Base-by-base conservation (phyloP, 768 basidiomycete genomes). In the Mrakia gelida region DNA sequence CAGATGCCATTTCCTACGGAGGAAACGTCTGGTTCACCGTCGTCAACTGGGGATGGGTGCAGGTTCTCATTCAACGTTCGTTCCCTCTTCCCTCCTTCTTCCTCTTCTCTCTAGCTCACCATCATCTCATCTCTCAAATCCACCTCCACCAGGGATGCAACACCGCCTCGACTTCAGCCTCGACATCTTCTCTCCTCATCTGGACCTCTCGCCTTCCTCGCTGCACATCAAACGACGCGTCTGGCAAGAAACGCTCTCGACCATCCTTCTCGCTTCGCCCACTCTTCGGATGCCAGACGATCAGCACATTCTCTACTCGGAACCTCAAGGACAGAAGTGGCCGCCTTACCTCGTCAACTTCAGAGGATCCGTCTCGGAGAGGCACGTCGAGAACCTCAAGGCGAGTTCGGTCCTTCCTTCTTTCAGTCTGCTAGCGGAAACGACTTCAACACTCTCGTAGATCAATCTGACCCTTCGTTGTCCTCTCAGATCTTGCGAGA, bases 321-420 rank as follows among this genome's bases (percentile, higher is more conserved):
- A 91, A 83, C 86, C 89, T 9, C 85, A 86, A 62, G 86, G 90
- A 76, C 85, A 86, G 0, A 88, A 88, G 71, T 90, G 87, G 82
- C 89, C 92, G 5, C 92, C 92, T 0, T 92, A 91, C 82, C 86
- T 93, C 0, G 84, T 92, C 34, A 82, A 87, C 65, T 93, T 92
- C 80, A 11, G 54, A 23, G 45, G 34, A 8, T 59, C 52, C 87
- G 89, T 90, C 0, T 90, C 87, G 16, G 92, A 92, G 82, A 84
- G 92, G 79, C 90, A 92, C 78, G 89, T 89, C 0, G 92, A 93
- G 83, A 92, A 92, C 81, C 84, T 93, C 73, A 92, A 92, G 88
- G 92, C 90, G 61, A 79, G 78, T 56, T 8, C 1, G 32, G n/a
- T 62, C 11, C 61, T 30, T 49, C 26, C 5, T 61, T 8, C 6